Conservation (phyloP, 805 yeast genomes). For the Sungouiozyma ichnusensis region DNA sequence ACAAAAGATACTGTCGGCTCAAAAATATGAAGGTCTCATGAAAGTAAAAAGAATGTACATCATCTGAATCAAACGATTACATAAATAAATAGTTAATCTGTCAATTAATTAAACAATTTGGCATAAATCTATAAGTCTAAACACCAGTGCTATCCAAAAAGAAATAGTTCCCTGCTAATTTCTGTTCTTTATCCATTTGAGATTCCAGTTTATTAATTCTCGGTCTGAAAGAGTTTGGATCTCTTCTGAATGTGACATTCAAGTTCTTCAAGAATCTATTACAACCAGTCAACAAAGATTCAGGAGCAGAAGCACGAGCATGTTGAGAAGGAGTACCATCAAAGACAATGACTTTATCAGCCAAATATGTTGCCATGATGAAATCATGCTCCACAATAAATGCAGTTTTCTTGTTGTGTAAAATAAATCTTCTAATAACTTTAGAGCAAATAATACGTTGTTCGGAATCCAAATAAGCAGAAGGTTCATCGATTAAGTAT, state of each 20-base stretch:
- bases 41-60: too few relatives aligned
- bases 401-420: constrained; percentile 98
- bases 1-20: too few relatives aligned
- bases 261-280: constrained; percentile 92
- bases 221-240: constrained; percentile 96
- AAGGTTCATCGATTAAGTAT: constrained; percentile 95
- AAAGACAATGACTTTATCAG: constrained; percentile 96
- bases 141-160: constrained; percentile 67
- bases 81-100: background rate
- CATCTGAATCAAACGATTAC: too few relatives aligned
- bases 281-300: constrained; percentile 92
- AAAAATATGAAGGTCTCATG: too few relatives aligned
- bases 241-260: constrained; percentile 98
- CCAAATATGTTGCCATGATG: constrained; percentile 98
- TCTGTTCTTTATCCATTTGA: constrained; percentile 98
- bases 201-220: constrained; percentile 96
- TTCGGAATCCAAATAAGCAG: constrained; percentile 97
- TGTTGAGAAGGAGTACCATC: constrained; percentile 88
- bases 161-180: constrained; percentile 84
- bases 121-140: constrained; percentile 17
- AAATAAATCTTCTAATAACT: constrained; percentile 91
- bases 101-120: background rate
- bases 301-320: constrained; percentile 82
- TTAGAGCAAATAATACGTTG: constrained; percentile 99
- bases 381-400: constrained; percentile 99